Conservation (phyloP, 352 stramenopile genomes). For the Phytophthora brassicae region DNA sequence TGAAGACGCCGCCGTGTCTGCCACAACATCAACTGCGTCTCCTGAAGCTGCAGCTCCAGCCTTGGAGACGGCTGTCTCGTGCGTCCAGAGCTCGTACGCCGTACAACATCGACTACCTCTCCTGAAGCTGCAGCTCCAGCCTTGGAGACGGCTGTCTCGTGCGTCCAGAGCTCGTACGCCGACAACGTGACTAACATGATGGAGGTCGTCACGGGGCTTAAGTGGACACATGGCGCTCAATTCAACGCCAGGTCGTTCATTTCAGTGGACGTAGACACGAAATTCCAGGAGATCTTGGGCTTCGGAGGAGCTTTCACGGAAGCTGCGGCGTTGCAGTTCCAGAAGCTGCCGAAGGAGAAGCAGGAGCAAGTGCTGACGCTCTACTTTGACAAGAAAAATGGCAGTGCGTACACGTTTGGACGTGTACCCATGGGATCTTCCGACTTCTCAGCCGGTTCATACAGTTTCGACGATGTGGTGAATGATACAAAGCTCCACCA, state of each 20-base stretch:
- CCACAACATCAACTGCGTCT: no score
- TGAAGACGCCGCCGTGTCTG: constrained; percentile 6
- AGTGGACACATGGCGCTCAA: constrained; percentile 34
- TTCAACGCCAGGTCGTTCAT: constrained; percentile 38
- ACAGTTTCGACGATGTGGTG: constrained; percentile 85
- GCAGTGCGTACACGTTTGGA: constrained; percentile 86
- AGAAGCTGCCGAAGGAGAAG: constrained; percentile 69
- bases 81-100: constrained; percentile 61
- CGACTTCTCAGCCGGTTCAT: constrained; percentile 87
- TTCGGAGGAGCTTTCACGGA: constrained; percentile 94
- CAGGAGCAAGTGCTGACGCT: constrained; percentile 85
- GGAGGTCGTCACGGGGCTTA: constrained; percentile 43
- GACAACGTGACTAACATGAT: constrained; percentile 61
- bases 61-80: constrained; percentile 30
- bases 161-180: constrained; percentile 61
- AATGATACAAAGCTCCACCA: constrained; percentile 70
- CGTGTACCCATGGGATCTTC: constrained; percentile 91
- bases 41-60: not conserved
- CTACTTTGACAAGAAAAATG: constrained; percentile 85
- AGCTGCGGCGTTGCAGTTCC: constrained; percentile 86
- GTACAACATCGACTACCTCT: no score
- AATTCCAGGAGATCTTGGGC: constrained; percentile 82
- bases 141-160: constrained; percentile 30
- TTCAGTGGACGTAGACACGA: constrained; percentile 46
- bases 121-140: not conserved